Conservation (phyloP, 768 basidiomycete genomes). For the Mycena galopus region DNA sequence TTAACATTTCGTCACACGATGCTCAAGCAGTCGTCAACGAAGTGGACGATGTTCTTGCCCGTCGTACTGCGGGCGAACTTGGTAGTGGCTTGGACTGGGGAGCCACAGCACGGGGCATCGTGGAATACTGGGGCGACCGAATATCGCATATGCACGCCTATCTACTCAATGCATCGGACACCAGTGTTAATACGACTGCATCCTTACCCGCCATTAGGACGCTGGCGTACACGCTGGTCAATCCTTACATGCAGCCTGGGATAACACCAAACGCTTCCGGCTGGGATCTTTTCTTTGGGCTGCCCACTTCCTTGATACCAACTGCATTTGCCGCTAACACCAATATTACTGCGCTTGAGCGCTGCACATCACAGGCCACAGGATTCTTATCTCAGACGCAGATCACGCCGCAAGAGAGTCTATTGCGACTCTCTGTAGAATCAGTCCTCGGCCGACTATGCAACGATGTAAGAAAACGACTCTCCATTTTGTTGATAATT, state of each 20-base stretch:
- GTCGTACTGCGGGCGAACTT: background rate
- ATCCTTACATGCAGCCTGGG: slow-evolving; percentile 39
- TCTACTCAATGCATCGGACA: slow-evolving; percentile 31
- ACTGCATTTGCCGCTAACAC: background rate
- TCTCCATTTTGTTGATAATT: background rate
- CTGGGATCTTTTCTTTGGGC: slow-evolving; percentile 37
- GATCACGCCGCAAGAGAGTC: slow-evolving; percentile 34
- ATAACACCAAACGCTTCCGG: slow-evolving; percentile 35
- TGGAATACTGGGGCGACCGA: slow-evolving; percentile 38
- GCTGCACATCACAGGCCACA: slow-evolving; percentile 35
- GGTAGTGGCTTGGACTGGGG: slow-evolving; percentile 36
- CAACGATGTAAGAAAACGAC: slow-evolving; percentile 21
- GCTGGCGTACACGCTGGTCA: slow-evolving; percentile 34
- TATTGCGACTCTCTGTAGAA: slow-evolving; percentile 33
- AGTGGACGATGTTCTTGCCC: slow-evolving; percentile 31
- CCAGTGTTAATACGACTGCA: slow-evolving; percentile 27
- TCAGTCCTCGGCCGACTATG: slow-evolving; percentile 36
- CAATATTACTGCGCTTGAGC: slow-evolving; percentile 33
- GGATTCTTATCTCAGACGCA: slow-evolving; percentile 32
- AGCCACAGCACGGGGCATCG: slow-evolving; percentile 24
- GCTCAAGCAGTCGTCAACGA: slow-evolving; percentile 35
- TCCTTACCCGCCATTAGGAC: slow-evolving; percentile 31
- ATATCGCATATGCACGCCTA: slow-evolving; percentile 35
- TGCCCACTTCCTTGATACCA: background rate
- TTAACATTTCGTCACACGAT: slow-evolving; percentile 36